phyloP scores from a whole-genome alignment of 2,329 filamentous ascomycete species.

The Hypoxylon sp. region DNA sequence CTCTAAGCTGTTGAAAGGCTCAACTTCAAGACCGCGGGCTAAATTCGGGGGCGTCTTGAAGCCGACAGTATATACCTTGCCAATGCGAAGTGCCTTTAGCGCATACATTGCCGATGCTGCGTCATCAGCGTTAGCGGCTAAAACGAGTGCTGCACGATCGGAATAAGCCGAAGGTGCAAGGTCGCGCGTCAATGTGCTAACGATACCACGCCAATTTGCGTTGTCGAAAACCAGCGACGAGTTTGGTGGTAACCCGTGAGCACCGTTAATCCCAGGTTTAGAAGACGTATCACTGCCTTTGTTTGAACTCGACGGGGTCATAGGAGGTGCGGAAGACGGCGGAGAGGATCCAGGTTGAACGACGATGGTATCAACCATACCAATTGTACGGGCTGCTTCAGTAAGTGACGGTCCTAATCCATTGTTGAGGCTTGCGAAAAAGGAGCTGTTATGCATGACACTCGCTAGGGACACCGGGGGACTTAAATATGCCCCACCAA shows the following conservation, averaged over 20 bases:
- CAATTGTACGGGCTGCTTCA: slow-evolving; percentile 83
- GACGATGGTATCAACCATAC: slow-evolving; percentile 85
- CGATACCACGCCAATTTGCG: slow-evolving; percentile 86
- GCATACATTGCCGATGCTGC: slow-evolving; percentile 86
- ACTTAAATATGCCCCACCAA: slow-evolving; percentile 86
- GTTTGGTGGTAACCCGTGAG: slow-evolving; percentile 61
- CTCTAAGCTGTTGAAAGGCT: slow-evolving; percentile 84
- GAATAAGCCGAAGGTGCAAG: slow-evolving; percentile 86
- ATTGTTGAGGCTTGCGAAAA: slow-evolving; percentile 66
- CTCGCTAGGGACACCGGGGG: slow-evolving; percentile 75
- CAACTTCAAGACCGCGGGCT: slow-evolving; percentile 77
- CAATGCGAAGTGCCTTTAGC: slow-evolving; percentile 79
- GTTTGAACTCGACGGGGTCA: slow-evolving; percentile 64
- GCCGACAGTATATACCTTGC: slow-evolving; percentile 86
- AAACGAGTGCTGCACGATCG: slow-evolving; percentile 80
- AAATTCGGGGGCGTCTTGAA: slow-evolving; percentile 77
- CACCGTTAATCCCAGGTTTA: slow-evolving; percentile 18
- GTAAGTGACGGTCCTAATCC: slow-evolving; percentile 73
- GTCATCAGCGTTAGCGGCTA: slow-evolving; percentile 80
- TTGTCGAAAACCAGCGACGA: slow-evolving; percentile 81
- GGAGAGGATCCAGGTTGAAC: slow-evolving; percentile 67
- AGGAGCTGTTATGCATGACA: slow-evolving; percentile 70
- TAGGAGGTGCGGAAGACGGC: slow-evolving; percentile 62
- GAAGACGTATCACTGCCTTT: slow-evolving; percentile 54
- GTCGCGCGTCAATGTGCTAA: slow-evolving; percentile 84